Base-by-base conservation (phyloP, 2,329 filamentous ascomycete species). In the Pestalotiopsis sp. region DNA sequence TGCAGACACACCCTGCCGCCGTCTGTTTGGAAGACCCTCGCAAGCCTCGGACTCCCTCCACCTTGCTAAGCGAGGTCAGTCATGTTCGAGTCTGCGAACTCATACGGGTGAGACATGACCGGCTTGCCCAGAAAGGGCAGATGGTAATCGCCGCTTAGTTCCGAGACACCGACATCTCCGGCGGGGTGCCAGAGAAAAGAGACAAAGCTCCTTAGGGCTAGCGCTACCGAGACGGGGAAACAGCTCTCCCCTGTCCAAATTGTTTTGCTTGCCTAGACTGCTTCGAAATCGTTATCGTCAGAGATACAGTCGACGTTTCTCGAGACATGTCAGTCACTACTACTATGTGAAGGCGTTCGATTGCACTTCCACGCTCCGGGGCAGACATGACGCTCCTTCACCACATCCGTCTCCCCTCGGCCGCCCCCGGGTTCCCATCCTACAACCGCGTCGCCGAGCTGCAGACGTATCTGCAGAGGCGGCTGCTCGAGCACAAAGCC, bases 401-500 rank as follows among this genome's bases (percentile, higher is more conserved):
- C 38, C 81, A 83, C 72, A 72, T 83, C 68, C 78, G 80, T 72
- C 76, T 83, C 59, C 78, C 76, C 23, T 75, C 75, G 67, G 65
- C 66, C 68, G 71, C 36, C n/a, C 38, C 63, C 58, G 67, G 70
- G 70, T 76, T 75, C 72, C 81, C 75, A 61, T 73, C 74, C 20
- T 85, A 84, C 75, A 73, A 74, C 63, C 75, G 80, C 23, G 82
- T 80, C 57, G 77, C 76, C 11, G 77, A 74, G 49, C 65, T 84
- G 64, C 83, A 84, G 71, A 75, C 78, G 23, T 72, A 74, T 57
- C 74, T 84, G 61, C 81, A 81, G 45, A 78, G 80, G 23, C 82
- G 82, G 45, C 85, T 91, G 69, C 88, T 94, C 61, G 80, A 86
- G 36, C 84, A 89, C 78, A 93, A 93, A 71, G 76, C 76, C 31